These are phyloP conservation scores for Cutaneotrichosporon sp. DNA, from an alignment of 1,284 basidiomycete species.

Conservation along the genomic window DNA sequence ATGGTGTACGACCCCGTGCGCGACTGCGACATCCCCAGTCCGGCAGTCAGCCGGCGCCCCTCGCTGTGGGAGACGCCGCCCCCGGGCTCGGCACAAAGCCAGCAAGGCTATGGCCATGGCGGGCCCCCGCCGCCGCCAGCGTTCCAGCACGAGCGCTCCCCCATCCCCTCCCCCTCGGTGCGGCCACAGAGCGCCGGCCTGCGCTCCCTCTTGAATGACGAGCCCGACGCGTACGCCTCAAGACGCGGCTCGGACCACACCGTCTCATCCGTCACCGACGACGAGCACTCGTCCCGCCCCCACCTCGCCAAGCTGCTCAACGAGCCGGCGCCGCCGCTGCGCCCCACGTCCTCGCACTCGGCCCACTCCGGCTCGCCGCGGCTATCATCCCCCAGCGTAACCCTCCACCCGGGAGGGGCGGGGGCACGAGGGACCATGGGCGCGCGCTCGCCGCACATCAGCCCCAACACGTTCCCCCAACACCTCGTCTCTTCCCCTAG, in stretches of 20 bases:
- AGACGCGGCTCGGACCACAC: constrained; percentile 21
- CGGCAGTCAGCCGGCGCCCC: constrained; percentile 28
- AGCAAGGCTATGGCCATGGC: background rate
- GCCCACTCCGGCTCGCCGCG: constrained; percentile 11
- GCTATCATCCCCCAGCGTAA: constrained; percentile 16
- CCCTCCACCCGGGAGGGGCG: constrained; percentile 15
- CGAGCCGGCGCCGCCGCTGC: constrained; percentile 23
- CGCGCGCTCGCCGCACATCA: constrained; percentile 18
- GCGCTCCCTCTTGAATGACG: constrained; percentile 20
- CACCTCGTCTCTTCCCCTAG: constrained; percentile 8
- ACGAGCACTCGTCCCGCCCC: constrained; percentile 17
- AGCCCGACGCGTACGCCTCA: constrained; percentile 6
- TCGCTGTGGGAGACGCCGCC: constrained; percentile 21
- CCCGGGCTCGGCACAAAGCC: constrained; percentile 4
- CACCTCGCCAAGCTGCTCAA: constrained; percentile 38
- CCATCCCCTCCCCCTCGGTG: constrained; percentile 14
- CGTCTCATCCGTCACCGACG: constrained; percentile 12
- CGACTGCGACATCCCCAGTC: constrained; percentile 48
- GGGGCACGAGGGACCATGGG: background rate
- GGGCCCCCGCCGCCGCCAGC: constrained; percentile 13
- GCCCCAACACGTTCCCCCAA: constrained; percentile 4
- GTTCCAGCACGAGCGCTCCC: constrained; percentile 12
- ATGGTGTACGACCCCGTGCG: constrained; percentile 53
- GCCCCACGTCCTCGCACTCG: constrained; percentile 14
- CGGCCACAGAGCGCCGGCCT: constrained; percentile 18